Percentiles rank a stretch among this genome's conserved stretches.
These are phyloP conservation scores for Fusarium nematophilum DNA, from an alignment of 2,329 filamentous ascomycete genomes.

Conservation along the genomic window DNA sequence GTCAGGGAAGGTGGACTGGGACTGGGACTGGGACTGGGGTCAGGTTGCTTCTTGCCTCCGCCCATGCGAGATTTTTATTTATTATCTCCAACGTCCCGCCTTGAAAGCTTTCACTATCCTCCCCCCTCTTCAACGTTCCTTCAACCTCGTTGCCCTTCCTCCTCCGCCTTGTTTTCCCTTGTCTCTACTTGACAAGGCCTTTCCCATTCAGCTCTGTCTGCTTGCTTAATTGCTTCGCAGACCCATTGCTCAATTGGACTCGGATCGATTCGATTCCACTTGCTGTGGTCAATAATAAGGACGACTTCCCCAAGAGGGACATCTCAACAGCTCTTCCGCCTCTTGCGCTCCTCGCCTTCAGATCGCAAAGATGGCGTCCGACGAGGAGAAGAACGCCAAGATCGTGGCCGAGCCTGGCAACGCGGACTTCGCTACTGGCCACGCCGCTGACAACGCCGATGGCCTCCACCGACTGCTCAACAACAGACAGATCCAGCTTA, in stretches of 20 bases:
- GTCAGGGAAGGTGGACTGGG: conserved; percentile 19
- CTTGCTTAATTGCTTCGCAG: conserved; percentile 41
- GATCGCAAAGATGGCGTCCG: conserved; percentile 32
- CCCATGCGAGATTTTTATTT: conserved; percentile 34
- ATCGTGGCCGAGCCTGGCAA: conserved; percentile 44
- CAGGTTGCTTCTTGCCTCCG: conserved; percentile 11
- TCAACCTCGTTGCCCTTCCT: conserved; percentile 4
- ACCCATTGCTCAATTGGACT: conserved; percentile 31
- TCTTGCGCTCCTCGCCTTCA: neutral
- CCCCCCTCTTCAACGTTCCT: conserved; percentile 7
- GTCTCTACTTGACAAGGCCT: conserved; percentile 14
- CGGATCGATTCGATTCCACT: neutral
- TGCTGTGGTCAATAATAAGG: no score
- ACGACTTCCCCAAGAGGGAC: neutral
- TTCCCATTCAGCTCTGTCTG: conserved; percentile 24
- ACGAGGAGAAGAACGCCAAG: conserved; percentile 44
- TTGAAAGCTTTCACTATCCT: neutral
- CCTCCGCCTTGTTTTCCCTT: conserved; percentile 8
- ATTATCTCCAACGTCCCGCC: conserved; percentile 31
- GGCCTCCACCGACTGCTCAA: conserved; percentile 60
- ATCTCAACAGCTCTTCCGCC: neutral
- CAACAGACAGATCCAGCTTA: conserved; percentile 68
- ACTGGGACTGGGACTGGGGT: neutral
- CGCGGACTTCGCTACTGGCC: conserved; percentile 40
- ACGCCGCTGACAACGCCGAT: conserved; percentile 49